These are phyloP conservation scores for Chrysanthemum makinoi DNA, from an alignment of 129 eudicot species.

Conservation along the genomic window DNA sequence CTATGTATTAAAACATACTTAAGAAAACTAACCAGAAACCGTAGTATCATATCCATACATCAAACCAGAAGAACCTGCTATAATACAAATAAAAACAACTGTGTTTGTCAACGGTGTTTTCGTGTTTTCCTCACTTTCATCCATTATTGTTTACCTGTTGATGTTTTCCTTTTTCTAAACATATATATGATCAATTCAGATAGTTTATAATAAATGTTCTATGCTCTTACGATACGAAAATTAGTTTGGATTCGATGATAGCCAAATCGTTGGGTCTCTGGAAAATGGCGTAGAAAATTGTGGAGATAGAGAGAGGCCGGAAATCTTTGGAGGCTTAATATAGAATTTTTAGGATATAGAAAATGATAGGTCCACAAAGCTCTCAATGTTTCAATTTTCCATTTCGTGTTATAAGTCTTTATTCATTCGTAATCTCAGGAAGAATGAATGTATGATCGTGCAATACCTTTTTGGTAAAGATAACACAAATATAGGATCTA, in stretches of 20 bases:
- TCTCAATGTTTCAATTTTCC: not conserved
- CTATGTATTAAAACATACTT: not conserved
- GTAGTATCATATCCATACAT: slow-evolving; percentile 45
- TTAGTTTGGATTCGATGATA: slow-evolving; percentile 2
- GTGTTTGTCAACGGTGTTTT: slow-evolving; percentile 35
- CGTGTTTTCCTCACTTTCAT: slow-evolving; percentile 21
- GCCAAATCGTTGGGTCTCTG: not conserved
- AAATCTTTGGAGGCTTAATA: not conserved
- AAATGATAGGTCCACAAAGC: slow-evolving; percentile 8
- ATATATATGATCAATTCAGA: slow-evolving; percentile 9
- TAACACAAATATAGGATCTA: no score
- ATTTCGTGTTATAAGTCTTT: not conserved
- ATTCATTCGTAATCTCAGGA: no score
- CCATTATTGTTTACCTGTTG: slow-evolving; percentile 22
- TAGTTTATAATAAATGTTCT: not conserved
- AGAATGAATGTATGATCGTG: not conserved
- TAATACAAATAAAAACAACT: slow-evolving; percentile 31
- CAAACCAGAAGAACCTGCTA: slow-evolving; percentile 44
- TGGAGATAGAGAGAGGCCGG: slow-evolving; percentile 18
- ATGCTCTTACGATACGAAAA: not conserved
- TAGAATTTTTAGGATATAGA: slow-evolving; percentile 10
- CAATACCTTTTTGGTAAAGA: no score
- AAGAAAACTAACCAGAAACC: slow-evolving; percentile 28
- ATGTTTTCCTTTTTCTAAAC: not conserved
- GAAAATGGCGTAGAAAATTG: slow-evolving; percentile 15